These are phyloP conservation scores for Malus asiatica DNA, from an alignment of 306 rosid genomes.

Conservation along the genomic window DNA sequence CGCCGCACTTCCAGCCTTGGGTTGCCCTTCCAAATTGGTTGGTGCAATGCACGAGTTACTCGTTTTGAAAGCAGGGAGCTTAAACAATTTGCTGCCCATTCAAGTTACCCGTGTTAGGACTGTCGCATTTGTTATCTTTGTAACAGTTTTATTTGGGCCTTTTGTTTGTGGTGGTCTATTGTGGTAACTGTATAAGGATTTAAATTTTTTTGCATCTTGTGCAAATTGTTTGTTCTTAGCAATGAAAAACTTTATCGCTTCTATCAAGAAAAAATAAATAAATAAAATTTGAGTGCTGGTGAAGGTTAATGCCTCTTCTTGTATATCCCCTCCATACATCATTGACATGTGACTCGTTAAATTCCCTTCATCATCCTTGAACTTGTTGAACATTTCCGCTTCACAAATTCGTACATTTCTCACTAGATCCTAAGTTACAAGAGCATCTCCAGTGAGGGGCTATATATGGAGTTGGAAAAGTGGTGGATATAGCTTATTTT, in stretches of 20 bases:
- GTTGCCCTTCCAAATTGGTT: not conserved
- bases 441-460: not conserved
- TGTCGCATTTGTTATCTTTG: too few relatives aligned
- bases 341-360: not conserved
- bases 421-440: not conserved
- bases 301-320: constrained; percentile 19
- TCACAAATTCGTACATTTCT: not conserved
- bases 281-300: not conserved
- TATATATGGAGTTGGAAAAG: too few relatives aligned
- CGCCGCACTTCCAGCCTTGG: not conserved
- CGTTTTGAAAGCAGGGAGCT: not conserved
- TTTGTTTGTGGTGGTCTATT: too few relatives aligned
- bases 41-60: not conserved
- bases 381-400: constrained; percentile 12
- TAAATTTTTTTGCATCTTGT: too few relatives aligned
- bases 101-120: not conserved
- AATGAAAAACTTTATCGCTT: too few relatives aligned
- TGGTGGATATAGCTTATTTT: too few relatives aligned
- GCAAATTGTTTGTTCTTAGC: too few relatives aligned
- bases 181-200: too few relatives aligned
- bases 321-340: not conserved
- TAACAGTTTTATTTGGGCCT: rapidly evolving
- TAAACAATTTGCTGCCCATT: not conserved
- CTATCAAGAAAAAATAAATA: too few relatives aligned
- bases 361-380: not conserved